Evolutionary conservation across 176 grass and related monocot species (phyloP).

Genomic region (Phyllostachys edulis): DNA sequence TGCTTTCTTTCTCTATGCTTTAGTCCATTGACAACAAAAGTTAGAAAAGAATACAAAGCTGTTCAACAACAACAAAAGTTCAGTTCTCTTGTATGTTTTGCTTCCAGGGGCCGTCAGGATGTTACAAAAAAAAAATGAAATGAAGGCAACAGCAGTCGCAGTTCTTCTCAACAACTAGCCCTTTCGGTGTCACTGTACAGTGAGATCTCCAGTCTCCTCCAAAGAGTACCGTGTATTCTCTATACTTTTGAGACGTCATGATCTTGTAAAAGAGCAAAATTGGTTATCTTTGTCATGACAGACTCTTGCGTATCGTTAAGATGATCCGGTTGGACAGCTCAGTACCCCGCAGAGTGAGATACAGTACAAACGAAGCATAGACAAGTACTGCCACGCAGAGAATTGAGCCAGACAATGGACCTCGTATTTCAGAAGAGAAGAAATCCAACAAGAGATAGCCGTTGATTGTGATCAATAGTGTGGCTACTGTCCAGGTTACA

Average conservation of each 20-base stretch:
- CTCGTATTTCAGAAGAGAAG: conserved; percentile 75
- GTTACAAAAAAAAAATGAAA: not conserved
- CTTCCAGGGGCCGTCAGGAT: not conserved
- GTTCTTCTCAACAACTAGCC: not conserved
- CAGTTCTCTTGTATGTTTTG: conserved; percentile 5
- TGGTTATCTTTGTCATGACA: conserved; percentile 36
- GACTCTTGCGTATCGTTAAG: conserved; percentile 37
- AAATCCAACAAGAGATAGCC: conserved; percentile 90
- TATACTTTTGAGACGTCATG: conserved; percentile 24
- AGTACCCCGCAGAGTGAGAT: conserved; percentile 68
- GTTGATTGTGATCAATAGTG: conserved; percentile 84
- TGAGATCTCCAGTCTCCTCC: not conserved
- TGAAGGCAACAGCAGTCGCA: not conserved
- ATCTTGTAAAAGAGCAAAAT: conserved; percentile 19
- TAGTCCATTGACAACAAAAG: not conserved
- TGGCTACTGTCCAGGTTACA: conserved; percentile 80
- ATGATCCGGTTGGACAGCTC: conserved; percentile 44
- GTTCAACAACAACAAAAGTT: conserved; percentile 12
- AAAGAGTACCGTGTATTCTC: not conserved
- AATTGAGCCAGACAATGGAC: conserved; percentile 52
- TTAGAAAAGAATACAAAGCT: not conserved
- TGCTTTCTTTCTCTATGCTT: not conserved
- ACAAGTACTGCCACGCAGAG: conserved; percentile 46
- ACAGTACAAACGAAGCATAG: conserved; percentile 66
- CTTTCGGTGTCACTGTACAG: conserved; percentile 36